Conservation (phyloP, 352 stramenopile genomes). For the Albugo laibachii region DNA sequence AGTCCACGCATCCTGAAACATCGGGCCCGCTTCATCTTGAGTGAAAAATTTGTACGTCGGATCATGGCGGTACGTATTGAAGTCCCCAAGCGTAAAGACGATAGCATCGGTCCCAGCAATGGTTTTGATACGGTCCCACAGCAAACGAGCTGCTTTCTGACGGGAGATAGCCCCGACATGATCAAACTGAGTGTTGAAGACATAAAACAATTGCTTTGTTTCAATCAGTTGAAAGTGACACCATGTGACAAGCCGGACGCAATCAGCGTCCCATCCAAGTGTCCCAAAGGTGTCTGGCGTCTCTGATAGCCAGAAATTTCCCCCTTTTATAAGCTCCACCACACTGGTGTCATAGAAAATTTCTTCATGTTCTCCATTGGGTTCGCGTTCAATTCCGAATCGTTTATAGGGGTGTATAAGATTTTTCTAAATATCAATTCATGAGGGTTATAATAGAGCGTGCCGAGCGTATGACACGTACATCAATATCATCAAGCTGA, state of each 20-base stretch:
- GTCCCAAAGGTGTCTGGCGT: constrained; percentile 28
- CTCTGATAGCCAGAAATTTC: constrained; percentile 67
- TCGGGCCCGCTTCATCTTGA: constrained; percentile 23
- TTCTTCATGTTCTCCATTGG: constrained; percentile 60
- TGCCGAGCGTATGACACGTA: constrained; percentile 7
- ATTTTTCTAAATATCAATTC: constrained; percentile 11
- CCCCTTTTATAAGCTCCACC: constrained; percentile 27
- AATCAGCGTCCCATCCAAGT: constrained; percentile 39
- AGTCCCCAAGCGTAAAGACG: constrained; percentile 64
- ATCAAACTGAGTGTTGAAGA: constrained; percentile 66
- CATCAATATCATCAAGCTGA: constrained; percentile 38
- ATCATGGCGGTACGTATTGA: constrained; percentile 74
- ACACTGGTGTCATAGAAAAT: constrained; percentile 54
- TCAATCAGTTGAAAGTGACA: constrained; percentile 36
- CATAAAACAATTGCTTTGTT: constrained; percentile 44
- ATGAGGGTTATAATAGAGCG: not conserved
- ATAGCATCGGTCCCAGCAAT: constrained; percentile 23
- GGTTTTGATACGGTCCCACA: constrained; percentile 41
- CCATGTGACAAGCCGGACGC: constrained; percentile 53
- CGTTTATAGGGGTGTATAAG: constrained; percentile 44
- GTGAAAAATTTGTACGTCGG: constrained; percentile 70
- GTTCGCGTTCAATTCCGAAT: constrained; percentile 44
- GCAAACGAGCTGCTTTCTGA: constrained; percentile 24
- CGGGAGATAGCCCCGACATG: constrained; percentile 34
- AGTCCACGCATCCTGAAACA: constrained; percentile 54